These are phyloP conservation scores for Bruguiera hainesii DNA, from an alignment of 441 rosid species.

Conservation along the genomic window DNA sequence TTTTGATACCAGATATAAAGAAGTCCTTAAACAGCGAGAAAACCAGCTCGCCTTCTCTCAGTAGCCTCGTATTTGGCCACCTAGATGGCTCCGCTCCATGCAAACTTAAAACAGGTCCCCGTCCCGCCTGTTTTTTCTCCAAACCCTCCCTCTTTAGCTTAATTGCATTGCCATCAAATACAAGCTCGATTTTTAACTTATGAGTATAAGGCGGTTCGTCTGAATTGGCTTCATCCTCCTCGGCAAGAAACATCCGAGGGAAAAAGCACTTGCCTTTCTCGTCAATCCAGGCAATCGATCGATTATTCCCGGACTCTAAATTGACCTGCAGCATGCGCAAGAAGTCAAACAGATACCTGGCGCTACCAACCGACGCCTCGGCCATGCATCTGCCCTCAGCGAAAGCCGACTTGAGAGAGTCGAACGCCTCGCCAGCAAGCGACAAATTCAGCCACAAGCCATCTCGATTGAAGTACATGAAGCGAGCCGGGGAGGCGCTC, in stretches of 20 bases:
- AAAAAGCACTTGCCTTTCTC: slow-evolving; percentile 40
- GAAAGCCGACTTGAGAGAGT: slow-evolving; percentile 26
- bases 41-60: neutral
- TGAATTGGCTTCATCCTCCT: slow-evolving; percentile 7
- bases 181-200: slow-evolving; percentile 24
- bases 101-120: slow-evolving; percentile 20
- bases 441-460: slow-evolving; percentile 33
- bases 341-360: slow-evolving; percentile 39
- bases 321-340: slow-evolving; percentile 41
- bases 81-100: neutral
- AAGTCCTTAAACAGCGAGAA: neutral
- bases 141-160: slow-evolving; percentile 32
- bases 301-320: slow-evolving; percentile 26
- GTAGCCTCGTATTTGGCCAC: neutral
- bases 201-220: slow-evolving; percentile 5
- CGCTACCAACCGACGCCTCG: slow-evolving; percentile 24
- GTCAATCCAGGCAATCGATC: slow-evolving; percentile 55
- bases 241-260: slow-evolving; percentile 26
- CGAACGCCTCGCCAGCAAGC: slow-evolving; percentile 27
- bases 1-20: slow-evolving; percentile 19
- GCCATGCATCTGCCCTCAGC: slow-evolving; percentile 25
- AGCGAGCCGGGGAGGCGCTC: slow-evolving; percentile 31
- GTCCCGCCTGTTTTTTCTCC: slow-evolving; percentile 14
- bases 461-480: slow-evolving; percentile 36
- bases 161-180: slow-evolving; percentile 2